Percentiles rank a stretch among this genome's conserved stretches.
These are phyloP conservation scores for Yarrowia sp. DNA, from an alignment of 805 yeast species.

Conservation along the genomic window DNA sequence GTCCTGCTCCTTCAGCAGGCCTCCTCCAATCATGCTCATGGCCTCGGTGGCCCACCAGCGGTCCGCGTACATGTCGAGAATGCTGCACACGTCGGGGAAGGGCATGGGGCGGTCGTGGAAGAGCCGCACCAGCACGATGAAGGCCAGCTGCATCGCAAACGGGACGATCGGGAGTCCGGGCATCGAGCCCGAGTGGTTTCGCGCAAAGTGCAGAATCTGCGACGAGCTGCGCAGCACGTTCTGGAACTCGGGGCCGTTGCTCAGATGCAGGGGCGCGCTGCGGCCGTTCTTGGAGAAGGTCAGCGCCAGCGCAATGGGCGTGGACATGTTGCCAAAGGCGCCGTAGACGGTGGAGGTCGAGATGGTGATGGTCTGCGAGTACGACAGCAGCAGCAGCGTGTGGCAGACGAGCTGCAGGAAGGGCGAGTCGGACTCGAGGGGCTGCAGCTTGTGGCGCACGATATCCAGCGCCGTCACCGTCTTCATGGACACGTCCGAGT, in stretches of 20 bases:
- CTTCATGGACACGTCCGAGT: neutral
- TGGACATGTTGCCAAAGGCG: slow-evolving; percentile 19
- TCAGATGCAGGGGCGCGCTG: neutral
- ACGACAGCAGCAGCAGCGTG: neutral
- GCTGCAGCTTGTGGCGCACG: neutral
- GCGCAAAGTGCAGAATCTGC: neutral
- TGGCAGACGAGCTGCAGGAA: slow-evolving; percentile 2
- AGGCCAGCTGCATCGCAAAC: slow-evolving; percentile 17
- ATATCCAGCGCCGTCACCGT: neutral
- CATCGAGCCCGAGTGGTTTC: neutral
- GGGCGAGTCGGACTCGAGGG: slow-evolving; percentile 1
- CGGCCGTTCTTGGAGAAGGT: slow-evolving; percentile 12
- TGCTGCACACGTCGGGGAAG: neutral
- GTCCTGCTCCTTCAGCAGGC: neutral
- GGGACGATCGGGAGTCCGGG: slow-evolving; percentile 17
- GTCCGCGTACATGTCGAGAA: slow-evolving; percentile 13
- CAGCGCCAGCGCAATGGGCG: slow-evolving; percentile 18
- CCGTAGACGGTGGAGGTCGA: slow-evolving; percentile 1
- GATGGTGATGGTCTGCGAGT: slow-evolving; percentile 7
- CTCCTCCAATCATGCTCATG: slow-evolving; percentile 25
- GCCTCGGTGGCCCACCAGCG: slow-evolving; percentile 27
- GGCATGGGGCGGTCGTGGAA: slow-evolving; percentile 19
- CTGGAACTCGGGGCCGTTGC: neutral
- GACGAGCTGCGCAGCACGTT: neutral
- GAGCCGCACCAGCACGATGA: slow-evolving; percentile 1